phyloP scores from a whole-genome alignment of 139 green algal species.

The Mesostigma viride region DNA sequence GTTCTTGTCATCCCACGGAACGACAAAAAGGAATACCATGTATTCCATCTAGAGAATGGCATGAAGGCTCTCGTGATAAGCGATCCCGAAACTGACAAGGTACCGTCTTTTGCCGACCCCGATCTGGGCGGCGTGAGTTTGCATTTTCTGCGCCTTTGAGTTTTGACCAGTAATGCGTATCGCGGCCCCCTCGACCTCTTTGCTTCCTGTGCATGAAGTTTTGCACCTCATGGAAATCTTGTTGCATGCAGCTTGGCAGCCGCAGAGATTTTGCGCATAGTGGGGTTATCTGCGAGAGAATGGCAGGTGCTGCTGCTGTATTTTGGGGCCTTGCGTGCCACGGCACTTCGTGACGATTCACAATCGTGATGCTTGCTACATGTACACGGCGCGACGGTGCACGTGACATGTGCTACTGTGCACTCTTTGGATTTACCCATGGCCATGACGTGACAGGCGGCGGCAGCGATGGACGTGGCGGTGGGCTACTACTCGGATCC shows the following conservation, averaged over 20 bases:
- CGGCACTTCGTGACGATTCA: background rate
- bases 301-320: background rate
- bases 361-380: background rate
- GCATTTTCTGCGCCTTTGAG: background rate
- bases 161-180: background rate
- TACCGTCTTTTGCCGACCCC: background rate
- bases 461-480: conserved; percentile 59
- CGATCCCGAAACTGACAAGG: conserved; percentile 65
- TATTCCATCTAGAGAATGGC: no score
- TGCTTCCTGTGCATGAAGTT: background rate
- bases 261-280: background rate
- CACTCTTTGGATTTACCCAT: background rate
- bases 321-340: background rate
- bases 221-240: background rate
- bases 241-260: background rate
- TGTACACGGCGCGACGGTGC: background rate
- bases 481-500: conserved; percentile 69
- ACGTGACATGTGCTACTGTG: background rate
- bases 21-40: no score
- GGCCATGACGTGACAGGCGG: conserved; percentile 31
- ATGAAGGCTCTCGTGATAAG: conserved; percentile 52
- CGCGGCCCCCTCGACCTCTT: background rate
- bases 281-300: background rate
- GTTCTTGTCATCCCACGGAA: no score
- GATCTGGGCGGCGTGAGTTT: background rate